Evolutionary conservation across 164 flowering plant species (phyloP), one percentile per base, ranked within the genome.

Genomic region (Vitis rupestris): DNA sequence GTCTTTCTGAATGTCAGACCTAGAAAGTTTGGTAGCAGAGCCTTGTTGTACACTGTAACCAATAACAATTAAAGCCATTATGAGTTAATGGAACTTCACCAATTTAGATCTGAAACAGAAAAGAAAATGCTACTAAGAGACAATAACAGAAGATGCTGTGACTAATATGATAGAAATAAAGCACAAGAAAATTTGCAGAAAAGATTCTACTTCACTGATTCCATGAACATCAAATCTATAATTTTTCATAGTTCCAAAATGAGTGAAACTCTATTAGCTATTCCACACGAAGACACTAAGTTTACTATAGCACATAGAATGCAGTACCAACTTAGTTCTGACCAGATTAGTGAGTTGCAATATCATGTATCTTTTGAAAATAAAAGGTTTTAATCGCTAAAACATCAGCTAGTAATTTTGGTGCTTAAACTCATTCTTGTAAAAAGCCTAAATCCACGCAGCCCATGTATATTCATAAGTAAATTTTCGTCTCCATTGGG

Each of bases 1-100:
- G 57, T 91, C 94, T 63, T 83, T 81, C 77, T 83, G 81, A 74
- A 92, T 89, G 61, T 92, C 93, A 50, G 70, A 77, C 73, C 72
- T 89, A 16, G 97, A 87, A 55, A 85, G 91, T 74, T 73, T 84
- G 66, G 85, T 67, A 61, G 69, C 50, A 56, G 83, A 62, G 61
- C 67, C 64, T 69, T 70, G 70, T 15, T 78, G 71, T 49, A 50
- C 15, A 67, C 97, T 92, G 89, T 79, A 78, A 81, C 59, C 69
- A 72, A 77, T 57, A 60, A 47, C 14, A 74, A 30, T 16, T 19
- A 64, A 30, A 44, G 19, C 56, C 55, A 23, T 44, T 27, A 54
- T 47, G 52, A 73, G 62, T 8, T 30, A 51, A 65, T 49, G 9
- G 47, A 69, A 14, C 16, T 19, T 27, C 13, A 8, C 37, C 50